These are phyloP conservation scores for Fermentozyma sake DNA, from an alignment of 1,139 yeast species.

Conservation along the genomic window DNA sequence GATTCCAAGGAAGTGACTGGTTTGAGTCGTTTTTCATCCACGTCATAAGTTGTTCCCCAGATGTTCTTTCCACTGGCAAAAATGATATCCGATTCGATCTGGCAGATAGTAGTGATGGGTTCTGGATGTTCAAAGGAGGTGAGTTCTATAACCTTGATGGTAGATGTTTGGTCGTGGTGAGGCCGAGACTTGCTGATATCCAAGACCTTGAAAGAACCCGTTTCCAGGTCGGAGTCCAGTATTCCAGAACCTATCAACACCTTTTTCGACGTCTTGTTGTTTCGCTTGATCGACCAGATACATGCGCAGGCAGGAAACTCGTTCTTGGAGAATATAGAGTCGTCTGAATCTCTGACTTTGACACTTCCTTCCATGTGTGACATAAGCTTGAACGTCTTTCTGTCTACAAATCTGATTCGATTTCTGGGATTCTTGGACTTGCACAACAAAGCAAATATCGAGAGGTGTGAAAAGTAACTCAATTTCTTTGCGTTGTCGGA, in stretches of 20 bases:
- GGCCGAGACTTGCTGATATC: conserved; percentile 28
- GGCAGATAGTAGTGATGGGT: conserved; percentile 37
- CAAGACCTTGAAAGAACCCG: conserved; percentile 40
- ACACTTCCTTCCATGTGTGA: conserved; percentile 11
- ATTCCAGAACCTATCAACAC: conserved; percentile 38
- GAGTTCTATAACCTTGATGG: conserved; percentile 29
- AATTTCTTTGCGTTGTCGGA: conserved; percentile 33
- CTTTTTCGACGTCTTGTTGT: conserved; percentile 32
- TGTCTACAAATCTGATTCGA: conserved; percentile 31
- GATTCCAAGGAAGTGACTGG: conserved; percentile 22
- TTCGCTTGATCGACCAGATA: conserved; percentile 32
- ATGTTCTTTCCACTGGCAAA: conserved; percentile 32
- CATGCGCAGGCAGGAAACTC: conserved; percentile 37
- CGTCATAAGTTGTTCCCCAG: conserved; percentile 35
- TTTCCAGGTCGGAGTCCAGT: conserved; percentile 5
- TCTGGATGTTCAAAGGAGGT: conserved; percentile 30
- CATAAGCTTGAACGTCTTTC: conserved; percentile 20
- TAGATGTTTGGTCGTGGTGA: conserved; percentile 11
- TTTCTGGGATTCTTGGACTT: conserved; percentile 21
- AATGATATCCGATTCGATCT: conserved; percentile 30
- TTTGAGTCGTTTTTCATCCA: conserved; percentile 32
- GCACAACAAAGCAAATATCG: conserved; percentile 36
- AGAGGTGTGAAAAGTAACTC: conserved; percentile 9
- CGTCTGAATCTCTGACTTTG: conserved; percentile 11
- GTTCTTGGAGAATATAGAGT: conserved; percentile 21